Evolutionary conservation across 129 eudicot species (phyloP).

Genomic region (Ambrosia artemisiifolia): DNA sequence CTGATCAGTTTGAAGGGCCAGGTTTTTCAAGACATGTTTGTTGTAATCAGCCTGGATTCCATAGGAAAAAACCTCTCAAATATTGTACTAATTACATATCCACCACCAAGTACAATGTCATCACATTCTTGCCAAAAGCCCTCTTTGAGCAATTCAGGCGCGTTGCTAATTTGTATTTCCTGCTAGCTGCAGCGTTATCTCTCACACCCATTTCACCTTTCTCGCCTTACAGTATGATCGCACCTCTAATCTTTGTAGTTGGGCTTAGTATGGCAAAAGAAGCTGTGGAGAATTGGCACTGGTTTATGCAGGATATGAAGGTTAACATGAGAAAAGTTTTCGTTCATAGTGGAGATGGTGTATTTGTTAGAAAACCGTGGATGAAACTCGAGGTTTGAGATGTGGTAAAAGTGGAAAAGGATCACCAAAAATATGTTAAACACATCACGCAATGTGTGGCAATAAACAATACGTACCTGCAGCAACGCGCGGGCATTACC

Average conservation of each 20-base stretch:
- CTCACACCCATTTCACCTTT: slow-evolving; percentile 39
- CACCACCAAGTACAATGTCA: slow-evolving; percentile 43
- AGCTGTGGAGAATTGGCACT: slow-evolving; percentile 42
- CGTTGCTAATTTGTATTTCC: slow-evolving; percentile 46
- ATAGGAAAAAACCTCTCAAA: slow-evolving; percentile 33
- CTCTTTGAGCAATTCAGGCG: slow-evolving; percentile 50
- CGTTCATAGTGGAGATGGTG: slow-evolving; percentile 40
- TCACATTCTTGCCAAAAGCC: slow-evolving; percentile 45
- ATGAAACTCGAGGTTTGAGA: slow-evolving; percentile 44
- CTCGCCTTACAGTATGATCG: slow-evolving; percentile 41
- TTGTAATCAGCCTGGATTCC: slow-evolving; percentile 44
- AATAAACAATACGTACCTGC: no score
- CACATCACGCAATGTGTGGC: no score
- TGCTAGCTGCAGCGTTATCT: slow-evolving; percentile 42
- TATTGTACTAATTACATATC: slow-evolving; percentile 42
- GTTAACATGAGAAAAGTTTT: slow-evolving; percentile 41
- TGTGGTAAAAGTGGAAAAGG: slow-evolving; percentile 51
- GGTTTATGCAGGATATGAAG: slow-evolving; percentile 51
- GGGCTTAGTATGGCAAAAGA: slow-evolving; percentile 52
- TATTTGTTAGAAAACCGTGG: slow-evolving; percentile 39
- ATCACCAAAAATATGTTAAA: no score
- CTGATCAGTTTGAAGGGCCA: slow-evolving; percentile 40
- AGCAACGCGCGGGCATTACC: no score
- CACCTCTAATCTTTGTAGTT: slow-evolving; percentile 43
- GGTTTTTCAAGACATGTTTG: slow-evolving; percentile 39